Base-by-base conservation (phyloP, 2,329 filamentous ascomycete species). In the Ophiocordyceps unilateralis region DNA sequence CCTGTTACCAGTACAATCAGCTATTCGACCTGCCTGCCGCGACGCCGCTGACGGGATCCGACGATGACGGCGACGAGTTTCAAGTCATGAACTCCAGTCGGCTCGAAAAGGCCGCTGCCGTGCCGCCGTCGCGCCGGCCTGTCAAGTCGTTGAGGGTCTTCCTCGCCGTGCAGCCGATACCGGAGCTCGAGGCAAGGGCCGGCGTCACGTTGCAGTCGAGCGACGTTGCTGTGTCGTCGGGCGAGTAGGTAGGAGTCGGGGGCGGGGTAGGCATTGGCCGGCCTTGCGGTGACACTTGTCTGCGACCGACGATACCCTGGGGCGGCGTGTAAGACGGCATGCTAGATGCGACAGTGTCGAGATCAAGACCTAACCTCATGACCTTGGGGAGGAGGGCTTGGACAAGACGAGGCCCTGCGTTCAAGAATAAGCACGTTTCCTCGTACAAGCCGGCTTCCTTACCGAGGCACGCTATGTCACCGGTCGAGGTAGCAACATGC, bases 111-210 rank as follows among this genome's bases (percentile, higher is more conserved):
- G 72, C 72, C 5, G 59, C 72, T 19, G 56, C 68, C 49, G 67
- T 68, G 23, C 63, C 53, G 36, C 58, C 61, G n/a, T 61, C 65
- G 20, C 56, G 65, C 47, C 63, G 65, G 46, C 64, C 58, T 20
- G 58, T 69, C 42, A 71, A 72, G 15, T 67, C 74, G 36, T 61
- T 84, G 65, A 74, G 70, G 47, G 61, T 81, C 20, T 77, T 80
- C 49, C 55, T 84, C 15, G 74, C 76, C 0, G 57, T 62, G 22
- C 58, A 58, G 14, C 59, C 71, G 12, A 58, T 83, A 28, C 67
- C 70, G 17, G 72, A 76, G 48, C 56, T 84, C 40, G 72, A 65
- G 48, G 61, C 55, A 24, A 65, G 62, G 37, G 61, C 60, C 21
- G 70, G 65, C 28, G 54, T 70, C 4, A 68, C 66, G 1, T 50